These are phyloP conservation scores for Crithidia brevicula DNA, from an alignment of 208 protist genomes.

Conservation along the genomic window DNA sequence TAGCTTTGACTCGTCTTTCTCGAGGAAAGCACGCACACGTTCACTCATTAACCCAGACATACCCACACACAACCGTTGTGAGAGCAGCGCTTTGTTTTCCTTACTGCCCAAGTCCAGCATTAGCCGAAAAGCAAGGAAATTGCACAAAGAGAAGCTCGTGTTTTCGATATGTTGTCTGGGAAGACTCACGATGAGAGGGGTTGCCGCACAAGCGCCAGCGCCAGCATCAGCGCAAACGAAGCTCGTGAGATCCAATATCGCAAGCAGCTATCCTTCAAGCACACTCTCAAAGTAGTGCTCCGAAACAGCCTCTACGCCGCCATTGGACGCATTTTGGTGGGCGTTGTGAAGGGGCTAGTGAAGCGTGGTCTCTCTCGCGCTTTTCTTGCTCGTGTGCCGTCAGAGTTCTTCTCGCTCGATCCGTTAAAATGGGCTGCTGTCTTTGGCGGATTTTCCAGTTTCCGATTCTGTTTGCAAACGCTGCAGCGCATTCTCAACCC, in stretches of 20 bases:
- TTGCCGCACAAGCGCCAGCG: not conserved
- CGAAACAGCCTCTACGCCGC: slow-evolving; percentile 74
- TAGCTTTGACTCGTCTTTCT: not conserved
- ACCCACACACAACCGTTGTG: too few species aligned
- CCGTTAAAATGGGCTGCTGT: slow-evolving; percentile 81
- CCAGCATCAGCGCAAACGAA: slow-evolving; percentile 14
- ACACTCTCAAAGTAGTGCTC: slow-evolving; percentile 57
- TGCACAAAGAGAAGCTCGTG: too few species aligned
- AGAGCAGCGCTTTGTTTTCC: slow-evolving; percentile 4
- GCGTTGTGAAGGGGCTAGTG: slow-evolving; percentile 67
- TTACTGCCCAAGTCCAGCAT: too few species aligned
- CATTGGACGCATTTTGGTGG: slow-evolving; percentile 60
- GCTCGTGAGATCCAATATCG: slow-evolving; percentile 32
- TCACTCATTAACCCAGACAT: too few species aligned
- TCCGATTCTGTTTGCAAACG: slow-evolving; percentile 64
- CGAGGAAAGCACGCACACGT: too few species aligned
- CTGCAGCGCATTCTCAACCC: slow-evolving; percentile 30
- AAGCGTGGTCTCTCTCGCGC: slow-evolving; percentile 45
- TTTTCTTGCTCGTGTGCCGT: slow-evolving; percentile 39
- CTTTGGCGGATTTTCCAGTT: slow-evolving; percentile 70
- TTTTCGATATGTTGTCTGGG: not conserved
- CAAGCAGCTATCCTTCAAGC: slow-evolving; percentile 38
- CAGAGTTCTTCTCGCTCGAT: slow-evolving; percentile 78
- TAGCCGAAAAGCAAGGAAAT: too few species aligned
- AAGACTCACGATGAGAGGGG: slow-evolving; percentile 6